phyloP scores from a whole-genome alignment of 179 eudicot genomes.

The Drosera spatulata region DNA sequence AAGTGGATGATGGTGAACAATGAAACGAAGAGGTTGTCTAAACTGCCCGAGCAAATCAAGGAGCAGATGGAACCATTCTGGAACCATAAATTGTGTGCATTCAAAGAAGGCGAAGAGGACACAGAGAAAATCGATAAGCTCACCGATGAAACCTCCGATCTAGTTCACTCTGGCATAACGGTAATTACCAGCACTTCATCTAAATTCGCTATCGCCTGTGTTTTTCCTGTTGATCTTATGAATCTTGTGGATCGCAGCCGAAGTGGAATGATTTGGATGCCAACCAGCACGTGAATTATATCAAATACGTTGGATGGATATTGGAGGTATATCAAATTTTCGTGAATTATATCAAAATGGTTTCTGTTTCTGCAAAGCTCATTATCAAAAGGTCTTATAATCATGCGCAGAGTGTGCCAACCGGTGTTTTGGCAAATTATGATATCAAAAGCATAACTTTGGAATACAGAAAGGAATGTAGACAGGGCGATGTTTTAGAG shows the following conservation, averaged over 20 bases:
- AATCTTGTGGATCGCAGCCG: slow-evolving; percentile 34
- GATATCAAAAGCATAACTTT: slow-evolving; percentile 65
- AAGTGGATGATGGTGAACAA: slow-evolving; percentile 88
- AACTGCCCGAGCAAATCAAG: slow-evolving; percentile 58
- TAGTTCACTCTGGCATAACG: slow-evolving; percentile 50
- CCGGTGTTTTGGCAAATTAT: slow-evolving; percentile 46
- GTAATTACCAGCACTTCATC: slow-evolving; percentile 17
- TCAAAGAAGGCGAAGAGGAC: slow-evolving; percentile 26
- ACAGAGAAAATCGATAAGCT: slow-evolving; percentile 56
- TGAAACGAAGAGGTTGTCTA: slow-evolving; percentile 69
- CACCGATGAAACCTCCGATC: slow-evolving; percentile 47
- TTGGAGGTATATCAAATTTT: slow-evolving; percentile 40
- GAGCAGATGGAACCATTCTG: slow-evolving; percentile 61
- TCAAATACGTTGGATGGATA: slow-evolving; percentile 45
- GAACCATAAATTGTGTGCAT: slow-evolving; percentile 22
- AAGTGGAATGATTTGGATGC: slow-evolving; percentile 96
- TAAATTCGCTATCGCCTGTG: background rate
- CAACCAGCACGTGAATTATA: slow-evolving; percentile 52
- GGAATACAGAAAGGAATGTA: slow-evolving; percentile 76
- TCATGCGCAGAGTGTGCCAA: slow-evolving; percentile 61
- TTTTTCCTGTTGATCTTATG: background rate
- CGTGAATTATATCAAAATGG: no score
- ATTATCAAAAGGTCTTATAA: no score
- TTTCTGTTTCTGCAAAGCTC: no score
- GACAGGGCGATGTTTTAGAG: slow-evolving; percentile 58